phyloP scores from a whole-genome alignment of 306 rosid genomes.

The Arachis hypogaea region DNA sequence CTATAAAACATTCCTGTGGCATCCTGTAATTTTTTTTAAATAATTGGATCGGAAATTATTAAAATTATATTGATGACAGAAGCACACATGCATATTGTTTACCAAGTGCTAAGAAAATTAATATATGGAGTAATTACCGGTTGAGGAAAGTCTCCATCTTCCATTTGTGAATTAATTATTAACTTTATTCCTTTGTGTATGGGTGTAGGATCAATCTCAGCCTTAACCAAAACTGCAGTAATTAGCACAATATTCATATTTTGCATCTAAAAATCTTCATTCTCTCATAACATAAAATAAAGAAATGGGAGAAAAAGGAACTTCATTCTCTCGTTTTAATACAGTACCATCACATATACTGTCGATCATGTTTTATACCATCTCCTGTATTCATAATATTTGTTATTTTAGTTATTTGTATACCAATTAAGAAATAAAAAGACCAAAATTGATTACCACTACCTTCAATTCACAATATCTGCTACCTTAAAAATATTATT shows the following conservation, averaged over 20 bases:
- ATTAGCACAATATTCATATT: not conserved
- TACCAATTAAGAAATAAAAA: no score
- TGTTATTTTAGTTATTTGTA: no score
- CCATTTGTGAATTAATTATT: conserved; percentile 64
- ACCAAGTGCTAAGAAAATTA: not conserved
- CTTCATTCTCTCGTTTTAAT: not conserved
- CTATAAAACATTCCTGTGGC: conserved; percentile 61
- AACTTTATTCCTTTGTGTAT: no score
- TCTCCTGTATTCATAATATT: no score
- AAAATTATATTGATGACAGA: not conserved
- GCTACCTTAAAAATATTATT: no score
- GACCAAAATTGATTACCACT: no score
- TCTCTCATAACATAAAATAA: not conserved
- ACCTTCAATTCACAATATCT: no score
- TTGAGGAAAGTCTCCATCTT: conserved; percentile 79
- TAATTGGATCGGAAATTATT: not conserved
- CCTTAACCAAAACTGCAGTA: conserved; percentile 44
- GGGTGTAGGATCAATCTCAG: conserved; percentile 34
- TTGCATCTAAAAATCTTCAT: not conserved
- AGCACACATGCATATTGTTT: not conserved
- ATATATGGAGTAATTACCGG: conserved; percentile 43
- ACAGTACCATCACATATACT: not conserved
- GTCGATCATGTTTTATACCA: no score
- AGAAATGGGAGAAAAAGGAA: no score
- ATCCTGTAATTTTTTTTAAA: conserved; percentile 44